These are phyloP conservation scores for Trichoderma semiorbis DNA, from an alignment of 2,329 filamentous ascomycete species.

Conservation along the genomic window DNA sequence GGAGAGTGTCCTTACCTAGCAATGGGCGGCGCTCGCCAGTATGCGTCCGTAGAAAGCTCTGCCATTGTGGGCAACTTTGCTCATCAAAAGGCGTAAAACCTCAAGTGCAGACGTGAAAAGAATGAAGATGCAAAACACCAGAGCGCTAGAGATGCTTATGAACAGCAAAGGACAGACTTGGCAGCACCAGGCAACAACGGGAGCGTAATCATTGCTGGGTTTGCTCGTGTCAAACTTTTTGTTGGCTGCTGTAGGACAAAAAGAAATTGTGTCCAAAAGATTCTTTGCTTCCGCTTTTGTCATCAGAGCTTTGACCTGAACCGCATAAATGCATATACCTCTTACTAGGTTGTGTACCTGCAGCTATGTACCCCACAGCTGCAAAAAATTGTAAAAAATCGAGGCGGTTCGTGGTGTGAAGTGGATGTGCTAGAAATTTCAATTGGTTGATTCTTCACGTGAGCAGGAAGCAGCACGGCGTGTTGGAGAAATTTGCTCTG, in stretches of 20 bases:
- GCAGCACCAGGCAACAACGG: conserved; percentile 28
- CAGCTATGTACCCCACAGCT: conserved; percentile 5
- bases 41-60: conserved; percentile 32
- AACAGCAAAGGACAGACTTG: conserved; percentile 22
- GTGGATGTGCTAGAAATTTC: not conserved
- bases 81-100: conserved; percentile 18
- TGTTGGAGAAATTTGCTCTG: not conserved
- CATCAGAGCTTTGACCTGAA: conserved; percentile 1
- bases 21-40: conserved; percentile 40
- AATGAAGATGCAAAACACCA: conserved; percentile 13
- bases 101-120: not conserved
- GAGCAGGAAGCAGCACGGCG: not conserved
- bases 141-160: conserved; percentile 13
- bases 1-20: conserved; percentile 36
- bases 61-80: conserved; percentile 35
- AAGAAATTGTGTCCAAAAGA: conserved; percentile 19
- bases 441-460: not conserved
- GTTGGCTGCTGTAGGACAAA: conserved; percentile 23
- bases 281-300: conserved; percentile 13
- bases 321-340: conserved; percentile 11
- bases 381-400: not conserved
- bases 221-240: conserved; percentile 32
- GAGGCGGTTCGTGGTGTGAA: not conserved
- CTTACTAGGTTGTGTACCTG: conserved; percentile 4
- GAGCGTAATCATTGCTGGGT: conserved; percentile 32